Conservation (phyloP, 139 green algal species). For the Pseudopediastrum boryanum region DNA sequence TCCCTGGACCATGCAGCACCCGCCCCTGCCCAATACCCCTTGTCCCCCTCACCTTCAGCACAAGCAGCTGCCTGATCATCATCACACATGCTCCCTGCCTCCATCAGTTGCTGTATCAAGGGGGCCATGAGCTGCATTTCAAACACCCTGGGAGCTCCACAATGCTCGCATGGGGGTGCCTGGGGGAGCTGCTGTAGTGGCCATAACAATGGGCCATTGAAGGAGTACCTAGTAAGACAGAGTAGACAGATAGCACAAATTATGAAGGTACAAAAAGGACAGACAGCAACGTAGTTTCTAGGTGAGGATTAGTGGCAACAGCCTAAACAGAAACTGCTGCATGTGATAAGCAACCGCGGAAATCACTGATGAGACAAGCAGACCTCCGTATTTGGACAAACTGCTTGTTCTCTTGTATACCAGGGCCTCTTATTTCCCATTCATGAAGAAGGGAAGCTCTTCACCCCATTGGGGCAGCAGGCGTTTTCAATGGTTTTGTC, state of each 20-base stretch:
- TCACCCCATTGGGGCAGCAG: too few relatives aligned
- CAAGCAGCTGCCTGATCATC: not conserved
- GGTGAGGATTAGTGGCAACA: not conserved
- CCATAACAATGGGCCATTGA: slow-evolving; percentile 49
- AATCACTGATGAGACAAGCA: not conserved
- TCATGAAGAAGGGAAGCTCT: too few relatives aligned
- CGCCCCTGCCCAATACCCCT: too few relatives aligned
- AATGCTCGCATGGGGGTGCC: slow-evolving; percentile 43
- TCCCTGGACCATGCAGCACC: too few relatives aligned
- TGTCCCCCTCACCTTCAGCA: not conserved
- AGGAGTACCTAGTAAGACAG: slow-evolving; percentile 43
- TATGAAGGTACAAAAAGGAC: not conserved
- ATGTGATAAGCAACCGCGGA: not conserved
- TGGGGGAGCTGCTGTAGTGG: slow-evolving; percentile 18
- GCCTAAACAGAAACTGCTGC: not conserved
- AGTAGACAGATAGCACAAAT: not conserved
- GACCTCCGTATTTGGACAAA: not conserved
- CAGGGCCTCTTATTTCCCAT: too few relatives aligned
- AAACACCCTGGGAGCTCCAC: slow-evolving; percentile 50
- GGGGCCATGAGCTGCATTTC: slow-evolving; percentile 77
- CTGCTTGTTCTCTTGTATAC: too few relatives aligned
- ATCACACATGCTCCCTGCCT: slow-evolving; percentile 49
- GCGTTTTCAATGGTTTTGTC: too few relatives aligned
- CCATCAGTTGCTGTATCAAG: slow-evolving; percentile 58
- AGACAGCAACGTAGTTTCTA: not conserved